Percentiles rank a stretch among this genome's conserved stretches.
phyloP scores from a whole-genome alignment of 73 alveolate genomes.

The Diophrys sp. region DNA sequence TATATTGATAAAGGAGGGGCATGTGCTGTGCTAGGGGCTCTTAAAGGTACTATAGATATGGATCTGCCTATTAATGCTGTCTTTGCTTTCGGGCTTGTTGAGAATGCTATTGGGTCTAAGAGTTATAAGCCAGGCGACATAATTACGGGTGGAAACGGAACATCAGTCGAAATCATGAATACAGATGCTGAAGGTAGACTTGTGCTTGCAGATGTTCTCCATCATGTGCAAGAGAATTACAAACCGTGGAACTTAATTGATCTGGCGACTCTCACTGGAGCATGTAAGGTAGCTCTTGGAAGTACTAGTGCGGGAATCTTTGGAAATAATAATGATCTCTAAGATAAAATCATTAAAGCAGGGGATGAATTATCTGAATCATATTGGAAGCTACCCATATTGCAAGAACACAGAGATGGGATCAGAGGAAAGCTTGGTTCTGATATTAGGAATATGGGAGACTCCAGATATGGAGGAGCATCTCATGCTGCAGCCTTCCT shows the following conservation, averaged over 20 bases:
- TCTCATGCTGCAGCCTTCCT: conserved; percentile 82
- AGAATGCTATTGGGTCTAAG: conserved; percentile 70
- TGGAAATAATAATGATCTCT: conserved; percentile 66
- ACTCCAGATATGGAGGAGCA: conserved; percentile 78
- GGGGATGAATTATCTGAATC: conserved; percentile 71
- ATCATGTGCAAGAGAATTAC: conserved; percentile 56
- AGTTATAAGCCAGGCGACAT: conserved; percentile 82
- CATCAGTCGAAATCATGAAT: conserved; percentile 82
- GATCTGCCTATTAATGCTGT: conserved; percentile 62
- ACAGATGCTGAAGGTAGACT: conserved; percentile 96
- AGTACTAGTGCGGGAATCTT: conserved; percentile 60
- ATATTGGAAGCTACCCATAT: conserved; percentile 79
- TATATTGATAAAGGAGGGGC: conserved; percentile 88
- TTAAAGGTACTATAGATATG: conserved; percentile 73
- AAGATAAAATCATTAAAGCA: conserved; percentile 39
- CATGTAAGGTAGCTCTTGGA: conserved; percentile 65
- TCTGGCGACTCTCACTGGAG: conserved; percentile 80
- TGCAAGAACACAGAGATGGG: conserved; percentile 67
- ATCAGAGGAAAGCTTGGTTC: conserved; percentile 63
- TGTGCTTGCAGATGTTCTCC: conserved; percentile 75
- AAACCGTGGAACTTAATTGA: conserved; percentile 65
- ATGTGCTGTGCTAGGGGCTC: conserved; percentile 78
- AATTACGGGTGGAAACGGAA: conserved; percentile 71
- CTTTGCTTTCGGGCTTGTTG: conserved; percentile 85
- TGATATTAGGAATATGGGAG: conserved; percentile 52